A percentile compares a stretch with the other conserved stretches of the same genome.
Conservation (phyloP, 2,329 filamentous ascomycete genomes). For the Chaetomium strumarium region DNA sequence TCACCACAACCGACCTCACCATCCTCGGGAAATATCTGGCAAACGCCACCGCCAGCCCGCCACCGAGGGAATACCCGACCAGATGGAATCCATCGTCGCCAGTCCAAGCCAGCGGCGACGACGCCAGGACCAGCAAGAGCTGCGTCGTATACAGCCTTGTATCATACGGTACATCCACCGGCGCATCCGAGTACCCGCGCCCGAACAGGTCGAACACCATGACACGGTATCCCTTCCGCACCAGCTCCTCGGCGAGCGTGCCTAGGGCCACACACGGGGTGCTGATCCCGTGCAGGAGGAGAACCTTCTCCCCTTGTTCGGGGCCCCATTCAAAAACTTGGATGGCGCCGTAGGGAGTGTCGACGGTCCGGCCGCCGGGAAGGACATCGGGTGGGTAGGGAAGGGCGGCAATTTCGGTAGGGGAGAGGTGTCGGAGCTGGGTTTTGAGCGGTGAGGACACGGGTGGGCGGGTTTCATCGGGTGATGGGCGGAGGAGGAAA, state of each 20-base stretch:
- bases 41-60: conserved; percentile 66
- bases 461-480: background rate
- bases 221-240: conserved; percentile 55
- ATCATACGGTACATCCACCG: conserved; percentile 54
- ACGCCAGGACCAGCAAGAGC: conserved; percentile 59
- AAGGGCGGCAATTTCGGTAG: conserved; percentile 34
- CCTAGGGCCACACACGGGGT: conserved; percentile 69
- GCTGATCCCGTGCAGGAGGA: conserved; percentile 75
- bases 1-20: conserved; percentile 56
- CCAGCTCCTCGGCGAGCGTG: conserved; percentile 58
- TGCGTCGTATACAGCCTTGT: conserved; percentile 59
- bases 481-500: background rate
- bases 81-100: conserved; percentile 57
- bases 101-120: conserved; percentile 54
- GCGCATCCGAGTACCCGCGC: conserved; percentile 70
- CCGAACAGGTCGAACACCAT: conserved; percentile 77
- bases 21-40: conserved; percentile 61
- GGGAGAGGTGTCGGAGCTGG: conserved; percentile 32
- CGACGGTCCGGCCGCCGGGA: conserved; percentile 63
- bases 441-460: conserved; percentile 42
- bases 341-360: conserved; percentile 63
- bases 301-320: conserved; percentile 60
- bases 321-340: conserved; percentile 79
- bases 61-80: conserved; percentile 75
- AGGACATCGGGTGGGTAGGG: conserved; percentile 66